Evolutionary conservation across 2,329 filamentous ascomycete species (phyloP), one percentile per base, ranked within the genome.

Genomic region (Hyphodiscus sp.): DNA sequence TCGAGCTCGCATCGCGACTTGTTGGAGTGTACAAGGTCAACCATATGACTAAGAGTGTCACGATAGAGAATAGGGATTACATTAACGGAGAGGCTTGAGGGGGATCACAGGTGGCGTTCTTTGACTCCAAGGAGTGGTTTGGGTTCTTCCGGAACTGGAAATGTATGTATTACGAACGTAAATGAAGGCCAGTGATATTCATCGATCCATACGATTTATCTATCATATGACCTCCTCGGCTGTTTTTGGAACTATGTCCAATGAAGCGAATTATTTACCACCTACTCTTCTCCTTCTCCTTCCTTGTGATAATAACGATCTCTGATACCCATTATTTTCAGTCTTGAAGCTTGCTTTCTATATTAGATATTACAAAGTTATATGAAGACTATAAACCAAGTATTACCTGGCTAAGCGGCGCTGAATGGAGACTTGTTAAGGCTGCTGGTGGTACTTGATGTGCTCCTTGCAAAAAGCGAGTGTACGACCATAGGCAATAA

Each of bases 21-120:
- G 91, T 99, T 15, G 95, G 95, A 62, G 94, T 99, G 52, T 99
- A 99, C 78, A 99, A 99, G 78, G 94, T 99, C 69, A 97, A 95
- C 73, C 92, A 99, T 72, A 99, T 97, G 85, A 94, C 89, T 57
- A 94, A 92, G 81, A 91, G 87, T 70, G 88, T 94, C 20, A 91
- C 89, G 50, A 90, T 94, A 58, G 89, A 94, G 72, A 94, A 94
- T 72, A 78, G 77, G 61, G 87, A 94, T 72, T 94, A 88, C 87
- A 69, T 69, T 50, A 61, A 64, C 19, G 62, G 59, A 19, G 20
- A 46, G 38, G 57, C 45, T 30, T 52, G 29, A 56, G 52, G 23
- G 54, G 46, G 13, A 41, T 43, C 49, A 49, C 38, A 45, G 43
- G 15, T 44, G 38, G 52, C 16, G 51, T 52, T 55, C 45, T 15